Conservation (phyloP, 768 basidiomycete genomes). For the Suillus decipiens region DNA sequence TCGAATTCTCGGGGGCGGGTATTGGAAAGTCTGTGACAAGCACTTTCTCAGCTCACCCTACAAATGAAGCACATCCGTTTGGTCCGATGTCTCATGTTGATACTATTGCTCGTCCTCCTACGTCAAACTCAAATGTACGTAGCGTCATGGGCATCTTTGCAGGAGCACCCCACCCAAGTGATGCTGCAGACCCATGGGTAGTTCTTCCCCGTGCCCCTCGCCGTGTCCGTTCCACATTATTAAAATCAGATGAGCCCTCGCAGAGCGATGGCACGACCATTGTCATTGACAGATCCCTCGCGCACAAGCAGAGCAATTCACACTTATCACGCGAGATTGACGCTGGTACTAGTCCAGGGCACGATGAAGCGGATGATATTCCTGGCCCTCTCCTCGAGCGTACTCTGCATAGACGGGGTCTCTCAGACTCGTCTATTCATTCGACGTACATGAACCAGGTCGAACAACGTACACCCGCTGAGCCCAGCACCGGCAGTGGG, state of each 20-base stretch:
- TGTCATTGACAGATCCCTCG: constrained; percentile 23
- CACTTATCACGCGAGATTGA: constrained; percentile 69
- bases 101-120: constrained; percentile 17
- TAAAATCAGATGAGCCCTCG: constrained; percentile 19
- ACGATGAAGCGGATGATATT: constrained; percentile 43
- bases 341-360: constrained; percentile 37
- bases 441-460: constrained; percentile 73
- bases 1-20: constrained; percentile 86
- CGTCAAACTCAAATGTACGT: constrained; percentile 21
- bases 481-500: constrained; percentile 15
- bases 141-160: constrained; percentile 89
- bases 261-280: constrained; percentile 28
- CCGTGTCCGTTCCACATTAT: constrained; percentile 30
- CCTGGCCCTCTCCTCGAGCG: constrained; percentile 62
- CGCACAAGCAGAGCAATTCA: constrained; percentile 19
- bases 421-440: constrained; percentile 92
- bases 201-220: constrained; percentile 50
- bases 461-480: constrained; percentile 29
- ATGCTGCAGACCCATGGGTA: constrained; percentile 69
- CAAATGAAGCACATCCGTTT: constrained; percentile 15
- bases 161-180: constrained; percentile 63
- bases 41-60: constrained; percentile 35
- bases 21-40: constrained; percentile 57
- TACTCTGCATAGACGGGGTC: constrained; percentile 72
- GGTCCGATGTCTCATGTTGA: constrained; percentile 16